A percentile compares a stretch with the other conserved stretches of the same genome.
These are phyloP conservation scores for Kwoniella europaea DNA, from an alignment of 768 basidiomycete species.

Conservation along the genomic window DNA sequence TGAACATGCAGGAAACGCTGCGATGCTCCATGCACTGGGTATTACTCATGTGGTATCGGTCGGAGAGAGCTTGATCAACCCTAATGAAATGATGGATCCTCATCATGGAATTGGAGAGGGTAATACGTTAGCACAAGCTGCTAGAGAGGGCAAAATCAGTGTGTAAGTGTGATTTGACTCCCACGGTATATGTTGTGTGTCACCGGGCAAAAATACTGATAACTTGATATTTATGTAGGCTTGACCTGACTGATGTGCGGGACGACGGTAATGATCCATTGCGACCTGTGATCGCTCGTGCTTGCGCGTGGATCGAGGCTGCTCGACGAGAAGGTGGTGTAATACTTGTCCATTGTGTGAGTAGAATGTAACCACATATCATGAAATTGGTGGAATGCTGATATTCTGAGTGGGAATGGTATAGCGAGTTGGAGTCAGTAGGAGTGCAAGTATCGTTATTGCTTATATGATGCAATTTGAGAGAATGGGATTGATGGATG, in stretches of 20 bases:
- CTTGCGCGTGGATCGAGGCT: conserved; percentile 91
- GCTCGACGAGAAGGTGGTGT: conserved; percentile 82
- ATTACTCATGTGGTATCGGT: conserved; percentile 98
- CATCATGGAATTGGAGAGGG: conserved; percentile 35
- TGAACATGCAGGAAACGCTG: conserved; percentile 90
- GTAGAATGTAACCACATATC: background rate
- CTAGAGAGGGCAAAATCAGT: conserved; percentile 33
- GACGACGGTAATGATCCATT: conserved; percentile 97
- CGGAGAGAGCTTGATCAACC: conserved; percentile 81
- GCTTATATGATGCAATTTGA: conserved; percentile 97
- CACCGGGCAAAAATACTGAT: background rate
- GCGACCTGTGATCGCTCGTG: conserved; percentile 81
- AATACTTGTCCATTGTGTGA: conserved; percentile 84
- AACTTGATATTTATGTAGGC: conserved; percentile 21
- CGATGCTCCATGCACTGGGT: conserved; percentile 93
- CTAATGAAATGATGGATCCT: conserved; percentile 55
- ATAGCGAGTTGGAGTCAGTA: conserved; percentile 89
- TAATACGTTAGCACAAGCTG: conserved; percentile 34
- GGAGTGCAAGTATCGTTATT: conserved; percentile 93
- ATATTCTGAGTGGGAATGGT: background rate
- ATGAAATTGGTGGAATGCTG: conserved; percentile 2
- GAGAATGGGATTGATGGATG: conserved; percentile 81
- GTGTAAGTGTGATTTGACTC: conserved; percentile 27
- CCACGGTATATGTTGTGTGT: background rate
- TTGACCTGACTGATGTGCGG: conserved; percentile 65